A percentile compares a stretch with the other conserved stretches of the same genome.
Evolutionary conservation across 805 yeast genomes (phyloP).

Genomic region (Candida incommunis): DNA sequence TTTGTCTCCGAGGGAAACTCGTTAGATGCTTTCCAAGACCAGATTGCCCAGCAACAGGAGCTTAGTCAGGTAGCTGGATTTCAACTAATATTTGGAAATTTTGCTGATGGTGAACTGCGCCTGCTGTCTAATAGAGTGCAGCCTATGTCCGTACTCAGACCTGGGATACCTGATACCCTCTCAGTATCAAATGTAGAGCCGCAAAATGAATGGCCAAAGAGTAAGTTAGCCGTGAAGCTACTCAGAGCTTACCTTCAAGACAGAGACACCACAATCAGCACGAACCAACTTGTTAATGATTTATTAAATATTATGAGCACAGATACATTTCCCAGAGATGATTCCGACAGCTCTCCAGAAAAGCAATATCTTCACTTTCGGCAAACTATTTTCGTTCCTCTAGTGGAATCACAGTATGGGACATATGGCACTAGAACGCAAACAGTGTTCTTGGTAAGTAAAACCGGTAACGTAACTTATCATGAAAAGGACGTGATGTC

Average conservation of each 20-base stretch:
- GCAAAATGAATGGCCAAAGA: constrained; percentile 57
- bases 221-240: constrained; percentile 35
- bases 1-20: constrained; percentile 25
- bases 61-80: constrained; percentile 17
- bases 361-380: constrained; percentile 24
- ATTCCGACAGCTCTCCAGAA: constrained; percentile 19
- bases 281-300: constrained; percentile 27
- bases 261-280: constrained; percentile 1
- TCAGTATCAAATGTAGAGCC: constrained; percentile 52
- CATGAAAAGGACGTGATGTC: constrained; percentile 39
- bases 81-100: constrained; percentile 13
- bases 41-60: constrained; percentile 12
- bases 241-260: constrained; percentile 13
- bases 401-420: constrained; percentile 27
- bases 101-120: constrained; percentile 3
- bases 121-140: constrained; percentile 8
- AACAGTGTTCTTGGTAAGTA: constrained; percentile 52
- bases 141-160: not conserved
- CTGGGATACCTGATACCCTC: constrained; percentile 23
- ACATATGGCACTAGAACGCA: constrained; percentile 82
- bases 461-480: constrained; percentile 37
- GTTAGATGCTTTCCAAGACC: constrained; percentile 33
- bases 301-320: constrained; percentile 44
- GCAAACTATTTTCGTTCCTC: constrained; percentile 61
- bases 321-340: constrained; percentile 19